Evolutionary conservation across 2,329 filamentous ascomycete species (phyloP).

Genomic region (Colletotrichum liriopes): DNA sequence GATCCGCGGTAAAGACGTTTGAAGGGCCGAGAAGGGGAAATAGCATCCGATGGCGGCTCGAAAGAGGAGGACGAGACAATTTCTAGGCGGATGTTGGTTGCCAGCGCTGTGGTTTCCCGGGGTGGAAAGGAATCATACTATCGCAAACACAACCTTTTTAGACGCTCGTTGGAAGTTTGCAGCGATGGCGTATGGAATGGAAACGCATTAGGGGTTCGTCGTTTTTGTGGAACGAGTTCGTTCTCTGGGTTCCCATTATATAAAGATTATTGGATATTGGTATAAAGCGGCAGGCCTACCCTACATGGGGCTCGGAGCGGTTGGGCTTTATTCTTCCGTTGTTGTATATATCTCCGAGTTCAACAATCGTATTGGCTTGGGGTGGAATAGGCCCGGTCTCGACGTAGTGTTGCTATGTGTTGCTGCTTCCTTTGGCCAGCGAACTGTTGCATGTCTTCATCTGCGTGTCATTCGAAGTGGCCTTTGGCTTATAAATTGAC

Average conservation of each 20-base stretch:
- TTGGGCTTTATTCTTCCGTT: not conserved
- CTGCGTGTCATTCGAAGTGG: too few relatives aligned
- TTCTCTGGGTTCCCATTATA: not conserved
- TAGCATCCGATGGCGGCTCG: not conserved
- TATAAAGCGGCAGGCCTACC: not conserved
- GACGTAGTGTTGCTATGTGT: not conserved
- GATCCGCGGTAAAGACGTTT: conserved; percentile 69
- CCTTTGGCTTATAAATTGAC: too few relatives aligned
- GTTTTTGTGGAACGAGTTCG: not conserved
- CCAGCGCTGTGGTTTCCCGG: not conserved
- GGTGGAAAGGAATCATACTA: not conserved
- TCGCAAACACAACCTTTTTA: not conserved
- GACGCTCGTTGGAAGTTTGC: conserved; percentile 28
- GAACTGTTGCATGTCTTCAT: too few relatives aligned
- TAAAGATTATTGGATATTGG: not conserved
- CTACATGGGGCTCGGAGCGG: not conserved
- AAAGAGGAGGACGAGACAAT: not conserved
- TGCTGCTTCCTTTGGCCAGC: too few relatives aligned
- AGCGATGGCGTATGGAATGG: conserved; percentile 35
- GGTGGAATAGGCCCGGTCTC: not conserved
- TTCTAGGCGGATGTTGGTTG: not conserved
- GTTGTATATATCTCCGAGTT: conserved; percentile 3
- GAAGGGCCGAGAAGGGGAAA: not conserved
- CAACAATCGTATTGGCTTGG: not conserved
- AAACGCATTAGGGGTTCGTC: not conserved